Base-by-base conservation (phyloP, 1,284 basidiomycete species). In the Afroboletus lepidellus region DNA sequence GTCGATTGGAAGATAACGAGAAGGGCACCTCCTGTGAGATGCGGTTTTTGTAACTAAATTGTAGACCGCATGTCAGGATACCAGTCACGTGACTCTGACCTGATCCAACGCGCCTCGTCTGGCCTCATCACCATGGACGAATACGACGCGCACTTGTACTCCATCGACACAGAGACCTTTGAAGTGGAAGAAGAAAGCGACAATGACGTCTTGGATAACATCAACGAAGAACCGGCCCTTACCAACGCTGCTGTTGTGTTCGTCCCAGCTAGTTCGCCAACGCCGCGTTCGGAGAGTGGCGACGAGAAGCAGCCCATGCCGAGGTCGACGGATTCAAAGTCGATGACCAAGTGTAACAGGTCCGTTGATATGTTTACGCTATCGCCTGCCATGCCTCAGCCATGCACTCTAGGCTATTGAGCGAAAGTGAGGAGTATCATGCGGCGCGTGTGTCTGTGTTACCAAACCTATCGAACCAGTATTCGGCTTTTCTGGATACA, bases 401-500 rank as follows among this genome's bases (percentile, higher is more conserved):
- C 6, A 25, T 25, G n/a, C 27, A 1, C n/a, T 41, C 6, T 23
- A 69, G 67, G 41, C 44, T 64, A 2, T 44, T 69, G 46, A 57
- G 54, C 3, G 45, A 67, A 45, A 57, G 67, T 69, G 34, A 20
- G 60, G 48, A 9, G n/a, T n/a, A n/a, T n/a, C 11, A 16, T n/a
- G 8, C 24, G n/a, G 41, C 8, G 7, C 18, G 13, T 5, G 3
- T 15, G 15, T 25, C 41, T 42, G 37, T 18, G 16, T 13, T 18
- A 8, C 8, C 27, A 12, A 8, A 51, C 15, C 30, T 8, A 32
- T 42, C 23, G 13, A 33, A 23, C 15, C 48, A 91, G 87, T 80
- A 21, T 93, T 92, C 61, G 81, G 84, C 1, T 83, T 90, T 62
- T 57, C 71, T 2, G 72, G 69, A 11, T 94, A 85, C 62, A 84